Conservation (phyloP, 2,329 filamentous ascomycete genomes). For the Pyricularia grisea region DNA sequence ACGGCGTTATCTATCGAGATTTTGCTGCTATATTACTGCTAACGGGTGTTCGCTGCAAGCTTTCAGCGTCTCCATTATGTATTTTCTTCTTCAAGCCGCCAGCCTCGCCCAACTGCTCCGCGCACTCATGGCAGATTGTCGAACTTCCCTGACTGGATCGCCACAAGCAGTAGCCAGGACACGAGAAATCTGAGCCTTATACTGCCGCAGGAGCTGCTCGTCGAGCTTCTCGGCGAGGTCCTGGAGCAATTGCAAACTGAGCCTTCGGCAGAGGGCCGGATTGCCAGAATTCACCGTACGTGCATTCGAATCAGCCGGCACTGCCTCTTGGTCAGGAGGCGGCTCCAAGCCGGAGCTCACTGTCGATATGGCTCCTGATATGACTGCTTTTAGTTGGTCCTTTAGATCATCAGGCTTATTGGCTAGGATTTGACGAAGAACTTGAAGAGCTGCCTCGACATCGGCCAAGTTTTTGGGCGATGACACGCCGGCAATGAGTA, state of each 20-base stretch:
- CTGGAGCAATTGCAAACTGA: slow-evolving; percentile 37
- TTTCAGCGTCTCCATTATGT: not conserved
- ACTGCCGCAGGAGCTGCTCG: slow-evolving; percentile 32
- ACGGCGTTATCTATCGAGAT: not conserved
- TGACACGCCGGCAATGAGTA: slow-evolving; percentile 37
- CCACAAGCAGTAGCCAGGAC: slow-evolving; percentile 42
- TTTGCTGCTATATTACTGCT: not conserved
- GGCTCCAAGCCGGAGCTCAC: slow-evolving; percentile 14
- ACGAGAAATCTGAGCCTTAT: slow-evolving; percentile 32
- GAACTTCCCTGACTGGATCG: slow-evolving; percentile 41
- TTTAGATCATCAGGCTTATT: slow-evolving; percentile 34
- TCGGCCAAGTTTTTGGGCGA: slow-evolving; percentile 31
- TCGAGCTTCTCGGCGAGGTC: slow-evolving; percentile 39
- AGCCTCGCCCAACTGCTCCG: slow-evolving; percentile 37
- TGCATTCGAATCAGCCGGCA: not conserved
- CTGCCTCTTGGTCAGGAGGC: not conserved
- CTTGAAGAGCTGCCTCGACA: slow-evolving; percentile 35
- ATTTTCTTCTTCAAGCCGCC: not conserved
- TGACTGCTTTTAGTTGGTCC: slow-evolving; percentile 37
- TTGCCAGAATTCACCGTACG: not conserved
- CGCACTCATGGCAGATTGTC: slow-evolving; percentile 37
- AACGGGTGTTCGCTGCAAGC: not conserved
- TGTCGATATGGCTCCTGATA: slow-evolving; percentile 30
- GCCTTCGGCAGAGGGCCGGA: slow-evolving; percentile 29
- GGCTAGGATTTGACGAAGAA: slow-evolving; percentile 37